These are phyloP conservation scores for Fusarium scirpi DNA, from an alignment of 2,329 filamentous ascomycete species.

Conservation along the genomic window DNA sequence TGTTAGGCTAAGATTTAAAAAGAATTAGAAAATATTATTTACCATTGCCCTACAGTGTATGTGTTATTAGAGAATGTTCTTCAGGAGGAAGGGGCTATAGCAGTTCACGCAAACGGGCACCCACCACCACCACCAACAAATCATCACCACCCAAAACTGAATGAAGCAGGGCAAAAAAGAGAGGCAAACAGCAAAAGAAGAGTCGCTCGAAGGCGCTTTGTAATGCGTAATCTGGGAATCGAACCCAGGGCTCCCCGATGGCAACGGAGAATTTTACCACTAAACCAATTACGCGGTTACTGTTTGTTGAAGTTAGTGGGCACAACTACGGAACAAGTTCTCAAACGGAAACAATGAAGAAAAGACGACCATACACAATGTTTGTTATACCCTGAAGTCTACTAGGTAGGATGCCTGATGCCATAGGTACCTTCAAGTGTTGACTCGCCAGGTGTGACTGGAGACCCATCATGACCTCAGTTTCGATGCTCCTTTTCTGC, in stretches of 20 bases:
- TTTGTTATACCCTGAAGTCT: background rate
- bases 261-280: slow-evolving; percentile 12
- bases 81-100: background rate
- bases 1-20: background rate
- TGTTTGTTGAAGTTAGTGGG: background rate
- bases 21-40: background rate
- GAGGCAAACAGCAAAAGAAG: background rate
- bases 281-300: slow-evolving; percentile 5
- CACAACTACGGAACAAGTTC: fast-evolving
- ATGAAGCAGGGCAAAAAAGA: background rate
- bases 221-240: slow-evolving; percentile 7
- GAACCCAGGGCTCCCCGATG: slow-evolving; percentile 10
- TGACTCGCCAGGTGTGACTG: background rate
- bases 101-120: background rate
- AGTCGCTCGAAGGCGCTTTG: no score
- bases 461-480: slow-evolving; percentile 1
- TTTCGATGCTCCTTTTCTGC: slow-evolving; percentile 44
- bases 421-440: background rate
- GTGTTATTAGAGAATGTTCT: background rate
- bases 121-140: background rate
- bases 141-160: background rate
- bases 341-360: fast-evolving
- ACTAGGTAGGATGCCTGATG: background rate
- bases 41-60: background rate
- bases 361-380: background rate